Conservation (phyloP, 1,284 basidiomycete species). For the Stygiomarasmius scandens region DNA sequence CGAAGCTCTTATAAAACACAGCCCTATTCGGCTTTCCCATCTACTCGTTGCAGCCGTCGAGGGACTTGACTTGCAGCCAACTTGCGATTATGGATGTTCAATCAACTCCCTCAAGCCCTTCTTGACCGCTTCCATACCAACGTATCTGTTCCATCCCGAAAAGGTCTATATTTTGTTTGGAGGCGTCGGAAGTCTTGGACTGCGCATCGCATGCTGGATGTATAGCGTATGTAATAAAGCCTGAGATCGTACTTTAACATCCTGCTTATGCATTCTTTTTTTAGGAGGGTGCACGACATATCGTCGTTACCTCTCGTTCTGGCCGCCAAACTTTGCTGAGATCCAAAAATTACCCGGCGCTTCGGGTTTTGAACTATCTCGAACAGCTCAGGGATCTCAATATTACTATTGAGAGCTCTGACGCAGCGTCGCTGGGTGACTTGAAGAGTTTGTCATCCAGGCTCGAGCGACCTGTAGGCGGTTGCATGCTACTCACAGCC, state of each 20-base stretch:
- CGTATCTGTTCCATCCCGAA: slow-evolving; percentile 15
- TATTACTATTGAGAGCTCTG: slow-evolving; percentile 27
- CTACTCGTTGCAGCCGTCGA: neutral
- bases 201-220: slow-evolving; percentile 39
- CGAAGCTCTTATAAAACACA: neutral
- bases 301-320: slow-evolving; percentile 41
- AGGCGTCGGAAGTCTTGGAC: slow-evolving; percentile 36
- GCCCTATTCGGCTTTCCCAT: neutral
- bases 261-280: neutral
- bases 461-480: slow-evolving; percentile 27
- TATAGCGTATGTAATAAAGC: slow-evolving; percentile 32
- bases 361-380: slow-evolving; percentile 33
- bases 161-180: slow-evolving; percentile 30
- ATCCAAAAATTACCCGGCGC: slow-evolving; percentile 15
- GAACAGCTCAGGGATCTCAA: slow-evolving; percentile 29
- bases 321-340: slow-evolving; percentile 26
- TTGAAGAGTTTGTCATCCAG: slow-evolving; percentile 23
- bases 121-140: neutral
- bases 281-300: slow-evolving; percentile 39
- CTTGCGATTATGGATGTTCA: neutral
- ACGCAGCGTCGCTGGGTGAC: slow-evolving; percentile 20
- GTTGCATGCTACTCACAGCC: slow-evolving; percentile 38
- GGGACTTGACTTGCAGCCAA: neutral
- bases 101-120: neutral
- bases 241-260: neutral